These are phyloP conservation scores for Trametes cinnabarina DNA, from an alignment of 768 basidiomycete species.

Conservation along the genomic window DNA sequence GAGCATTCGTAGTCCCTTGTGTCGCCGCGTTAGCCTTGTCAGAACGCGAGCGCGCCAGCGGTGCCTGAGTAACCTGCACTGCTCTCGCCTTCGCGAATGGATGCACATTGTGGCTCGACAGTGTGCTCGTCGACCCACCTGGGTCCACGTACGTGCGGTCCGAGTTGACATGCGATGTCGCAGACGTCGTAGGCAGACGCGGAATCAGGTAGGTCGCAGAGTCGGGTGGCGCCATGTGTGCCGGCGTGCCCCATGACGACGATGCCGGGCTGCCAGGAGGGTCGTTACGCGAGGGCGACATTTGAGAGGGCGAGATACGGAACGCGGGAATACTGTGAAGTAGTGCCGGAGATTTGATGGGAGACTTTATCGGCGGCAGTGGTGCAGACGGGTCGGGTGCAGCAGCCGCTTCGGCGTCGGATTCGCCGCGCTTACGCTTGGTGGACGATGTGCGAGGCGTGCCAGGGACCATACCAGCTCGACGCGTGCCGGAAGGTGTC, in stretches of 20 bases:
- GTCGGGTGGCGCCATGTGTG: constrained; percentile 10
- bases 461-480: neutral
- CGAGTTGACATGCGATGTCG: constrained; percentile 2
- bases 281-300: neutral
- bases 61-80: neutral
- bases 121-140: neutral
- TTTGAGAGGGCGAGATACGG: constrained; percentile 3
- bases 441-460: constrained; percentile 1
- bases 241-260: constrained; percentile 13
- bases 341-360: neutral
- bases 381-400: neutral
- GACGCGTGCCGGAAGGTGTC: neutral
- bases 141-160: neutral
- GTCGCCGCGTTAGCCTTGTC: neutral
- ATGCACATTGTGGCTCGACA: constrained; percentile 11
- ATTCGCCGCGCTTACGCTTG: constrained; percentile 4
- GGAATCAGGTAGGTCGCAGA: constrained; percentile 11
- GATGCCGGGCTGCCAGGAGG: constrained; percentile 12
- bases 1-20: too few species aligned
- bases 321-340: constrained; percentile 1
- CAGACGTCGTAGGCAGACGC: constrained; percentile 2
- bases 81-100: constrained; percentile 17
- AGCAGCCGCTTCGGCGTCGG: neutral
- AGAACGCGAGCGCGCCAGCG: constrained; percentile 3
- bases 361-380: neutral